Evolutionary conservation across 2,329 filamentous ascomycete species (phyloP).

Genomic region (Chaetomium globosum): DNA sequence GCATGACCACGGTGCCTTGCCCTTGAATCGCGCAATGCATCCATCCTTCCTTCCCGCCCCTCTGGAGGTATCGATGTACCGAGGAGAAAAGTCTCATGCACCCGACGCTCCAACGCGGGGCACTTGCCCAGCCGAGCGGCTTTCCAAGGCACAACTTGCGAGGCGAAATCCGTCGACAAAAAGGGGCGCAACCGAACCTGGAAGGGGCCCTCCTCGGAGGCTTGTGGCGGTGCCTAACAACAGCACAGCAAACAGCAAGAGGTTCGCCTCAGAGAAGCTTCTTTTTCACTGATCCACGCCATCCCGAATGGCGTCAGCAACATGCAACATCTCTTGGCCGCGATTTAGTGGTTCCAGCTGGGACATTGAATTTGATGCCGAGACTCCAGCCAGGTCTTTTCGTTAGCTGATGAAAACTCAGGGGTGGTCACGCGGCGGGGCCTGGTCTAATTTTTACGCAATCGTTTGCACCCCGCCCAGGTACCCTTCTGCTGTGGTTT

Average conservation of each 20-base stretch:
- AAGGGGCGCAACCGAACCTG: constrained; percentile 12
- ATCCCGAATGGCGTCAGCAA: neutral
- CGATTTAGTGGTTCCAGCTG: constrained; percentile 15
- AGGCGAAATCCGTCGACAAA: neutral
- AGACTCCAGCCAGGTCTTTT: constrained; percentile 25
- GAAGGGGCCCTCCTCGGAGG: neutral
- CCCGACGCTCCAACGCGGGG: neutral
- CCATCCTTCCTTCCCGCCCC: neutral
- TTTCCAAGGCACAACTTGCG: neutral
- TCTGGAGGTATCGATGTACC: neutral
- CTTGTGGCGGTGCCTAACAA: constrained; percentile 2
- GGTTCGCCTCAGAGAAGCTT: neutral
- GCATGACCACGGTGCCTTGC: constrained; percentile 26
- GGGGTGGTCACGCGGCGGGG: constrained; percentile 36
- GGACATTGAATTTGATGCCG: constrained; percentile 34
- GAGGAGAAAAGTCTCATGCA: neutral
- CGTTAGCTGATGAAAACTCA: constrained; percentile 38
- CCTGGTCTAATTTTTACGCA: constrained; percentile 35
- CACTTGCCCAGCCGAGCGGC: constrained; percentile 7
- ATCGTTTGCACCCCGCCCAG: constrained; percentile 30
- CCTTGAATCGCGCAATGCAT: constrained; percentile 20
- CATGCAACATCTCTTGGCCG: constrained; percentile 4
- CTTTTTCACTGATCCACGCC: constrained; percentile 1
- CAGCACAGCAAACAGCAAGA: neutral
- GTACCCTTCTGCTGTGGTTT: constrained; percentile 28